Evolutionary conservation across 2,329 filamentous ascomycete genomes (phyloP), one percentile per base, ranked within the genome.

Genomic region (Aureobasidium sp.): DNA sequence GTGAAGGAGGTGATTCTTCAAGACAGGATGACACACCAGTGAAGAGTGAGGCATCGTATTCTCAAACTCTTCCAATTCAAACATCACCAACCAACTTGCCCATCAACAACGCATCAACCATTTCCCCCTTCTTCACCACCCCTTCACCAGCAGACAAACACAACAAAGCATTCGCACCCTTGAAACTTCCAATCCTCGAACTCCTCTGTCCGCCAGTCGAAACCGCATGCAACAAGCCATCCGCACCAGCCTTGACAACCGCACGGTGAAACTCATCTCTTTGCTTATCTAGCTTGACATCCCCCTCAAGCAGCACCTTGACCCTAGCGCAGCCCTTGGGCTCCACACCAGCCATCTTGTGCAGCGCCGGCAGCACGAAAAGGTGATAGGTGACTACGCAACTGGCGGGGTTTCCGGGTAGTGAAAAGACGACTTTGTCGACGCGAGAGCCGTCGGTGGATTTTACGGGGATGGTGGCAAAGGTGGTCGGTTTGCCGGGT

Each of bases 401-500:
- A 2, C 89, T 94, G 1, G 93, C 94, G 0, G 94, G 94, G 71
- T 99, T 99, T 0, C 94, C 94, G 0, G 94, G 94, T 0, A 99
- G 80, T 0, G 90, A 89, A 75, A 99, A 99, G 65, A 99, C 84
- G 61, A 87, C 80, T 69, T 89, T 91, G 1, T 76, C 77, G 25
- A 84, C 73, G 47, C 85, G 80, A 42, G 82, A 77, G 21, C 85
- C 83, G 15, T 67, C 62, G 49, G 71, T 69, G 60, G 65, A 54
- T 65, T 86, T 86, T 69, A 82, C 77, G 0, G 89, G 86, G 0
- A 97, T 82, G 0, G 90, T 96, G 2, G 94, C 94, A 72, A 99
- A 99, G 0, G 94, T 99, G 0, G 92, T 96, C 2, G 94, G 94
- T 74, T 97, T 99, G 4, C 94, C 94, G 0, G 94, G 94, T 77